Base-by-base conservation (phyloP, 495 filamentous ascomycete genomes). In the Bathelium albidoporum region DNA sequence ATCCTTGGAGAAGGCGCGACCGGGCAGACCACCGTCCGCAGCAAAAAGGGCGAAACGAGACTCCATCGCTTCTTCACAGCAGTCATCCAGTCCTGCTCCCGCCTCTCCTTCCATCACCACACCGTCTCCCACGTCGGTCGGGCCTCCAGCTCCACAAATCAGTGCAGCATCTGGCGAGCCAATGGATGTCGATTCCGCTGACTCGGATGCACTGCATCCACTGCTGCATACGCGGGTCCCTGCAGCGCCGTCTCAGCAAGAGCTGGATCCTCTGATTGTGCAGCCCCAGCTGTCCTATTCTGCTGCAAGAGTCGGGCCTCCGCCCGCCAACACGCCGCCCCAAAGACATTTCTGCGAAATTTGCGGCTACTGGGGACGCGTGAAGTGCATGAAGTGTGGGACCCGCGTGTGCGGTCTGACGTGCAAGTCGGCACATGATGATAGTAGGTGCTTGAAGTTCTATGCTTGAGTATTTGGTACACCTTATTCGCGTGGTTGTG, bases 331-430 rank as follows among this genome's bases (percentile, higher is more conserved):
- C 49, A 68, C 67, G 59, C 84, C 89, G n/a, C 76, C 79, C 60
- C 71, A 70, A 52, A 79, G 90, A 59, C 71, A 73, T 29, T 96
- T 96, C 70, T 96, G 91, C 76, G 89, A 88, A 70, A 86, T 92
- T 59, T 96, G 91, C 75, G 91, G 91, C 32, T 95, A 94, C 73
- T 96, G 92, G 91, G 91, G 91, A 1, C 81, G 87, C 66, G 87
- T 91, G 32, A 83, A 82, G 73, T 96, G 91, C 74, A 83, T 87
- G 77, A 91, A 85, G 74, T 96, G 91, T 75, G 90, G 90, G 39
- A 78, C 81, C 61, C 74, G 89, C 66, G 88, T 87, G 12, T 96
- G 91, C 75, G 89, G 89, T 65, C 73, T 96, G 61, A 87, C 88
- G 65, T 96, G 91, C 73, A 83, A 92, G 66, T 82, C 83, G 66